Conservation (phyloP, 2,329 filamentous ascomycete species). For the Fusarium sp. region DNA sequence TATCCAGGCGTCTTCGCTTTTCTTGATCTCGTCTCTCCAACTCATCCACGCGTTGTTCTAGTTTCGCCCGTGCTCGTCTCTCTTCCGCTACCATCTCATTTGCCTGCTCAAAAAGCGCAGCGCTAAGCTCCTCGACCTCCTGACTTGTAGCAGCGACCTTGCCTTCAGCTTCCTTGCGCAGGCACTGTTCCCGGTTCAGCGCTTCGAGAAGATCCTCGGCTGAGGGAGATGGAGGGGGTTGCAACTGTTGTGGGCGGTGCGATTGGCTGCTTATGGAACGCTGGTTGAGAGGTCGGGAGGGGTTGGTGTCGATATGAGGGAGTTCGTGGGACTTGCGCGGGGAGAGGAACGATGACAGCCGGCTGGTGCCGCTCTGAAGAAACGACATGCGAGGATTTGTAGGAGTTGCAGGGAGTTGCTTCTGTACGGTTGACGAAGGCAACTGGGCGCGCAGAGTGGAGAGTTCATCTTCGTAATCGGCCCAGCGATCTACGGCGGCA, state of each 20-base stretch:
- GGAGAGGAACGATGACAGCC: constrained; percentile 61
- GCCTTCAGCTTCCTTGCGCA: constrained; percentile 77
- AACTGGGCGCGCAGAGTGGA: constrained; percentile 65
- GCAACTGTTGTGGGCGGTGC: constrained; percentile 24
- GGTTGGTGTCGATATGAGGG: constrained; percentile 37
- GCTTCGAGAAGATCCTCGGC: constrained; percentile 70
- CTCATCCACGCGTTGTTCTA: constrained; percentile 77
- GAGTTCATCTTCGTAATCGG: constrained; percentile 86
- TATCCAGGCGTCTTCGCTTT: constrained; percentile 76
- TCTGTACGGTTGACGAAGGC: constrained; percentile 37
- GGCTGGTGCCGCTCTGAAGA: constrained; percentile 60
- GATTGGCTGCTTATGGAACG: constrained; percentile 40
- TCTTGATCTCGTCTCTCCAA: constrained; percentile 78
- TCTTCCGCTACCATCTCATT: constrained; percentile 90
- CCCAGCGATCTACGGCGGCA: constrained; percentile 73
- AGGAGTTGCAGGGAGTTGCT: constrained; percentile 44
- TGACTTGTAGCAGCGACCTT: constrained; percentile 72
- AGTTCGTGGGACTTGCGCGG: constrained; percentile 61
- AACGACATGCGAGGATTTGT: constrained; percentile 59
- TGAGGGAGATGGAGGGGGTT: constrained; percentile 47
- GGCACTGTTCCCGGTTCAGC: constrained; percentile 74
- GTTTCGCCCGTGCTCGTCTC: constrained; percentile 75
- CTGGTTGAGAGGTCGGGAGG: constrained; percentile 26
- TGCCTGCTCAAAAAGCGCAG: constrained; percentile 82
- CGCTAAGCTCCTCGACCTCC: constrained; percentile 84